A percentile compares a stretch with the other conserved stretches of the same genome.
Evolutionary conservation across 1,284 basidiomycete species (phyloP).

Genomic region (Leccinum subrobustum): DNA sequence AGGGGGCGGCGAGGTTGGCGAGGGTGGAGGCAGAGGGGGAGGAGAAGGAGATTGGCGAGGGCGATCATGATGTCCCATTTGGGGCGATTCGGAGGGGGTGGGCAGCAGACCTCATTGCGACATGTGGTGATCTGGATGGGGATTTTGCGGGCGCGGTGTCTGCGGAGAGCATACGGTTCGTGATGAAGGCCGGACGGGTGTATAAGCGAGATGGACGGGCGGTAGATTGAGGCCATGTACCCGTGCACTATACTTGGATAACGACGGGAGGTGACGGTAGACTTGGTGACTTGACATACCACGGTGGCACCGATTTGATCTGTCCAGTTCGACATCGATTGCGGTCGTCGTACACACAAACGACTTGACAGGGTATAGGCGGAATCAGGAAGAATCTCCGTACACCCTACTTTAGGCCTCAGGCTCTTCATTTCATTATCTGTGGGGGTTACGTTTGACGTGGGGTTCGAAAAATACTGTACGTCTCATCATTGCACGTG

Average conservation of each 20-base stretch:
- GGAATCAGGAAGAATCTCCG: neutral
- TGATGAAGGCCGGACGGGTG: constrained; percentile 52
- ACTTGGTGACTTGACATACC: neutral
- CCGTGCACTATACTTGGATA: neutral
- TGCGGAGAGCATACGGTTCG: constrained; percentile 46
- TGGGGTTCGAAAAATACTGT: neutral
- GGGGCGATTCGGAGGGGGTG: constrained; percentile 52
- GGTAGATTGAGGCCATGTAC: constrained; percentile 9
- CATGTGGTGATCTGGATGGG: constrained; percentile 47
- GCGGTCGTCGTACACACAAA: neutral
- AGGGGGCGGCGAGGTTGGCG: constrained; percentile 35
- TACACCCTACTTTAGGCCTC: neutral
- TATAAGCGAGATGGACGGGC: constrained; percentile 43
- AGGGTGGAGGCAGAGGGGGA: constrained; percentile 32
- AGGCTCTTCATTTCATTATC: neutral
- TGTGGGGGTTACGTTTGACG: constrained; percentile 8
- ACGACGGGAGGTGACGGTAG: neutral
- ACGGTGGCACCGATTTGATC: neutral
- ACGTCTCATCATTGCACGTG: neutral
- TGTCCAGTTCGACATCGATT: neutral
- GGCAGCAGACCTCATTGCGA: constrained; percentile 58
- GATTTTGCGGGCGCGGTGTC: constrained; percentile 50
- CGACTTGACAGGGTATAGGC: neutral
- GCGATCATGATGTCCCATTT: constrained; percentile 59
- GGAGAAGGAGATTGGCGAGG: constrained; percentile 27